These are phyloP conservation scores for Kwoniella dendrophila DNA, from an alignment of 768 basidiomycete genomes.

Conservation along the genomic window DNA sequence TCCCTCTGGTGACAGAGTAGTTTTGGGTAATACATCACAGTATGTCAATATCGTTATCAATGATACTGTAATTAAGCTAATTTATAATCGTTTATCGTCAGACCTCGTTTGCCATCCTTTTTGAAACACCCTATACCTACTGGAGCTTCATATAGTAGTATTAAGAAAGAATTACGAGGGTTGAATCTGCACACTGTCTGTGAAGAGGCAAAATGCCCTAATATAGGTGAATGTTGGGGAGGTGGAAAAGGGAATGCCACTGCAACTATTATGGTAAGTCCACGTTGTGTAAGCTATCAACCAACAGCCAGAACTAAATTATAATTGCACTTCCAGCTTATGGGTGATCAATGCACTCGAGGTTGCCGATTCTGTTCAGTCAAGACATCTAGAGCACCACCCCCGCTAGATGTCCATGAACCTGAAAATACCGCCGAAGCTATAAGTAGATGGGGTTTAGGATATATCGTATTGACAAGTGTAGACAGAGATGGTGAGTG, in stretches of 20 bases:
- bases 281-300: too few species aligned
- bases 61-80: not conserved
- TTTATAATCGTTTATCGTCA: slow-evolving; percentile 48
- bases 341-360: slow-evolving; percentile 98
- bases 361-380: slow-evolving; percentile 98
- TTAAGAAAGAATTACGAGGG: slow-evolving; percentile 92
- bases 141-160: slow-evolving; percentile 81
- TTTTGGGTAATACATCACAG: slow-evolving; percentile 52
- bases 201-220: slow-evolving; percentile 97
- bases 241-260: slow-evolving; percentile 81
- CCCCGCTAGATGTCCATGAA: slow-evolving; percentile 91
- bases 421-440: slow-evolving; percentile 98
- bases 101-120: slow-evolving; percentile 81
- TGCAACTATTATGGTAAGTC: slow-evolving; percentile 92
- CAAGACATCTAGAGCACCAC: slow-evolving; percentile 84
- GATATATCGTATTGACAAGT: slow-evolving; percentile 94
- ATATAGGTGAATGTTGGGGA: slow-evolving; percentile 99
- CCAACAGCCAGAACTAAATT: not conserved
- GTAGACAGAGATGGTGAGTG: slow-evolving; percentile 91
- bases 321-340: slow-evolving; percentile 71
- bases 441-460: slow-evolving; percentile 94
- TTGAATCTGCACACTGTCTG: slow-evolving; percentile 93
- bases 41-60: slow-evolving; percentile 20
- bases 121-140: slow-evolving; percentile 91
- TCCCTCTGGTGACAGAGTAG: slow-evolving; percentile 37